These are phyloP conservation scores for Xylariaceae sp. DNA, from an alignment of 2,329 filamentous ascomycete genomes.

Conservation along the genomic window DNA sequence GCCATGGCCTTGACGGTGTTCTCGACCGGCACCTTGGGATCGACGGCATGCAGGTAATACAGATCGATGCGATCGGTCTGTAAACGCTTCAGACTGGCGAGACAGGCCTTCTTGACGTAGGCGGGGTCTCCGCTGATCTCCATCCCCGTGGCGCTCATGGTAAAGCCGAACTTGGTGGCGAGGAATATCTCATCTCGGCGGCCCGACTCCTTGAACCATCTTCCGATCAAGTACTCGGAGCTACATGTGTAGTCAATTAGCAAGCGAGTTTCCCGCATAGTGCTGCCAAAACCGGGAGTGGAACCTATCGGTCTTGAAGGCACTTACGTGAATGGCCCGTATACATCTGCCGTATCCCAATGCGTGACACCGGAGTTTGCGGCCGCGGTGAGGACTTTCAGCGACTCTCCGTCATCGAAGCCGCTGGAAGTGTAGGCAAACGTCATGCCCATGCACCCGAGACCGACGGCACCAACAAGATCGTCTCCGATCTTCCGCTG, in stretches of 20 bases:
- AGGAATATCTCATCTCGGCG: slow-evolving; percentile 45
- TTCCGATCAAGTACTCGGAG: slow-evolving; percentile 41
- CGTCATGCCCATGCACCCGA: slow-evolving; percentile 43
- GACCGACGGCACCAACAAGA: slow-evolving; percentile 40
- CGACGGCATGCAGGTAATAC: slow-evolving; percentile 47
- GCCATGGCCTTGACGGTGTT: slow-evolving; percentile 46
- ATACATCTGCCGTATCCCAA: slow-evolving; percentile 34
- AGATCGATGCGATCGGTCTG: slow-evolving; percentile 49
- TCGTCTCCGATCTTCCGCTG: slow-evolving; percentile 38
- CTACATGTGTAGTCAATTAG: slow-evolving; percentile 8
- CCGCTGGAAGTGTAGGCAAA: slow-evolving; percentile 32
- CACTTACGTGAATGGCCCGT: slow-evolving; percentile 33
- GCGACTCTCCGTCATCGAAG: slow-evolving; percentile 27
- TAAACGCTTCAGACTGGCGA: slow-evolving; percentile 40
- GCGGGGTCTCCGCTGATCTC: slow-evolving; percentile 23
- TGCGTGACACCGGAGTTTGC: slow-evolving; percentile 27
- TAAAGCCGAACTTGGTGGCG: slow-evolving; percentile 49
- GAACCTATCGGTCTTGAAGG: neutral
- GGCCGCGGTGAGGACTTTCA: slow-evolving; percentile 25
- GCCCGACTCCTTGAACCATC: slow-evolving; percentile 38
- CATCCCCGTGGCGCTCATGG: slow-evolving; percentile 19
- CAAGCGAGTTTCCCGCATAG: neutral
- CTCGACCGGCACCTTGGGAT: slow-evolving; percentile 41
- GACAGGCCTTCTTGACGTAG: slow-evolving; percentile 29
- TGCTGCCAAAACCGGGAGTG: neutral